These are phyloP conservation scores for Neostapfia colusana DNA, from an alignment of 176 grass and related monocot genomes.

Conservation along the genomic window DNA sequence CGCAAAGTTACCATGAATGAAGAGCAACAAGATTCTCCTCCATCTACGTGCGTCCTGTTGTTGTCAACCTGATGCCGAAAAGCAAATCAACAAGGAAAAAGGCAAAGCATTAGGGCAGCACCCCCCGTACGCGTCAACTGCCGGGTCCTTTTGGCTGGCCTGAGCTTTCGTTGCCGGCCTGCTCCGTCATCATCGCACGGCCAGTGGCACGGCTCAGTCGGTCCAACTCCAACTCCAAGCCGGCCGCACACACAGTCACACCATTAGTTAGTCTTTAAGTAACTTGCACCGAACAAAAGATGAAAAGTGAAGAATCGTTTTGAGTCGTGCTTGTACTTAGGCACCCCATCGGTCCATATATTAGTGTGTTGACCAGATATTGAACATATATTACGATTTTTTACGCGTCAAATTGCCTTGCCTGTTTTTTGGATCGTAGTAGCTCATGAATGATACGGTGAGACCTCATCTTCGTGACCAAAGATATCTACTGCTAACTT, in stretches of 20 bases:
- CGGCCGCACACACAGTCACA: slow-evolving; percentile 14
- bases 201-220: slow-evolving; percentile 41
- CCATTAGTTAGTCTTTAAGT: slow-evolving; percentile 30
- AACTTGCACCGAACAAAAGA: slow-evolving; percentile 52
- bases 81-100: slow-evolving; percentile 17
- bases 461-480: neutral
- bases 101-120: slow-evolving; percentile 2
- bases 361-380: neutral
- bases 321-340: slow-evolving; percentile 2
- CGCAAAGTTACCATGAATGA: neutral
- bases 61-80: slow-evolving; percentile 9
- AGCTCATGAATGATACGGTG: neutral
- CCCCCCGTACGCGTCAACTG: slow-evolving; percentile 48
- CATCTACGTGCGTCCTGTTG: neutral
- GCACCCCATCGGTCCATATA: slow-evolving; percentile 1
- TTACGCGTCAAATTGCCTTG: neutral
- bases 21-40: neutral
- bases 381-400: neutral
- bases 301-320: slow-evolving; percentile 39
- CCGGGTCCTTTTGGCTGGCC: slow-evolving; percentile 25
- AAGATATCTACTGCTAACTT: neutral
- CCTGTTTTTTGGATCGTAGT: neutral
- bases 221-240: slow-evolving; percentile 29
- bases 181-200: slow-evolving; percentile 34
- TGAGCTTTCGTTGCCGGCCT: slow-evolving; percentile 30